These are phyloP conservation scores for Coccomyxa subellipsoidea DNA, from an alignment of 163 green algal species.

Conservation along the genomic window DNA sequence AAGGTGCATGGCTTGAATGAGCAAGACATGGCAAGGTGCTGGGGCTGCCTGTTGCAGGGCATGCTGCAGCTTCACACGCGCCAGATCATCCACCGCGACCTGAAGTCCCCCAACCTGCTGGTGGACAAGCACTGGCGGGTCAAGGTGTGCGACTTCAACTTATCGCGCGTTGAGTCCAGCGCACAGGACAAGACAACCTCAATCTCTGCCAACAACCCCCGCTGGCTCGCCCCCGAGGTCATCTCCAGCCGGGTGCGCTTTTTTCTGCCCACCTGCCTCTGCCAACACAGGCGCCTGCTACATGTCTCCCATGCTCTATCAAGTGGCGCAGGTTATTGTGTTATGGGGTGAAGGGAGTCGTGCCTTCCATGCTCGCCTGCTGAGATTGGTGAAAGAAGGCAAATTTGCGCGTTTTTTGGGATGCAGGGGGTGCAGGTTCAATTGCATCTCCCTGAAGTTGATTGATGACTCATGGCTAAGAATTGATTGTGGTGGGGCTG, in stretches of 20 bases:
- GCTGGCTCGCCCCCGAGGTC: constrained; percentile 34
- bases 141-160: constrained; percentile 49
- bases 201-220: constrained; percentile 34
- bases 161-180: constrained; percentile 20
- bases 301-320: too few relatives aligned
- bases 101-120: constrained; percentile 72
- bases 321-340: too few relatives aligned
- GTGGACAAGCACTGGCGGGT: constrained; percentile 65
- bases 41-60: constrained; percentile 24
- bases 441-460: not conserved
- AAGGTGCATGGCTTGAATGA: too few relatives aligned
- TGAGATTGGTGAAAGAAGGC: too few relatives aligned
- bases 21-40: not conserved
- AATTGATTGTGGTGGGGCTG: too few relatives aligned
- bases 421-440: not conserved
- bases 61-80: constrained; percentile 58
- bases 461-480: too few relatives aligned
- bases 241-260: constrained; percentile 9
- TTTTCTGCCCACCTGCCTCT: not conserved
- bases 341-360: too few relatives aligned
- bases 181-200: constrained; percentile 10
- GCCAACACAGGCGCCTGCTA: too few relatives aligned
- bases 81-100: constrained; percentile 67
- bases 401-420: too few relatives aligned
- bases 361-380: too few relatives aligned